Evolutionary conservation across 2,329 filamentous ascomycete genomes (phyloP).

Genomic region (Neofusicoccum kwambonambiense): DNA sequence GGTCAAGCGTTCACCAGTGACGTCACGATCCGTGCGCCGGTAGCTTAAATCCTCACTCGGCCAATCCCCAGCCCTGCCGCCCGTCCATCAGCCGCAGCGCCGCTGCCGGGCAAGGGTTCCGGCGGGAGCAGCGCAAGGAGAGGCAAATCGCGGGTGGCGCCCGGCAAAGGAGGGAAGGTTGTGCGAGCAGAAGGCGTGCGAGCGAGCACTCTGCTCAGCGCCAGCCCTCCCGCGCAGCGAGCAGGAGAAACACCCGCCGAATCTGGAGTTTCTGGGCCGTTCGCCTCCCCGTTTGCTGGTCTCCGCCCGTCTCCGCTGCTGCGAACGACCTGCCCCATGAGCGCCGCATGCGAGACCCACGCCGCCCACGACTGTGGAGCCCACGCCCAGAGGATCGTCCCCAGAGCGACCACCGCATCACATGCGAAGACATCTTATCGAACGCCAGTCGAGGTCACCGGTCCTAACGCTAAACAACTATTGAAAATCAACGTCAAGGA

Average conservation of each 20-base stretch:
- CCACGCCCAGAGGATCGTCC: not conserved
- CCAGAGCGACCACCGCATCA: not conserved
- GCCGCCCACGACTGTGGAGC: not conserved
- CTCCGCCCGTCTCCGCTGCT: not conserved
- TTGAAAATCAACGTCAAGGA: no score
- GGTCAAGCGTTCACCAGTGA: conserved; percentile 5
- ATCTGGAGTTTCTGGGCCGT: not conserved
- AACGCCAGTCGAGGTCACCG: no score
- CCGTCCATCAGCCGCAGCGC: not conserved
- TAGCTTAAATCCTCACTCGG: conserved; percentile 3
- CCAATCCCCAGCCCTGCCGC: not conserved
- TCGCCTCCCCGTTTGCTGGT: not conserved
- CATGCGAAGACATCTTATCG: not conserved
- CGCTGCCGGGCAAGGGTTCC: not conserved
- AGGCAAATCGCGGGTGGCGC: not conserved
- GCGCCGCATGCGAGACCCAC: not conserved
- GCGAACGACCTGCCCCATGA: not conserved
- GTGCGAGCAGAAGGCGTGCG: not conserved
- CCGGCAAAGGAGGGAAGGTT: not conserved
- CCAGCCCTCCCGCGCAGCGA: no score
- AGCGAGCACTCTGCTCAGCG: no score
- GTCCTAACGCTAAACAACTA: no score
- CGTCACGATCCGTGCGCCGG: conserved; percentile 6
- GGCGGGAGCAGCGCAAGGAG: conserved; percentile 14
- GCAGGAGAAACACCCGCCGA: not conserved